Conservation (phyloP, 2,329 filamentous ascomycete genomes). For the Teratosphaeria epicoccoides region DNA sequence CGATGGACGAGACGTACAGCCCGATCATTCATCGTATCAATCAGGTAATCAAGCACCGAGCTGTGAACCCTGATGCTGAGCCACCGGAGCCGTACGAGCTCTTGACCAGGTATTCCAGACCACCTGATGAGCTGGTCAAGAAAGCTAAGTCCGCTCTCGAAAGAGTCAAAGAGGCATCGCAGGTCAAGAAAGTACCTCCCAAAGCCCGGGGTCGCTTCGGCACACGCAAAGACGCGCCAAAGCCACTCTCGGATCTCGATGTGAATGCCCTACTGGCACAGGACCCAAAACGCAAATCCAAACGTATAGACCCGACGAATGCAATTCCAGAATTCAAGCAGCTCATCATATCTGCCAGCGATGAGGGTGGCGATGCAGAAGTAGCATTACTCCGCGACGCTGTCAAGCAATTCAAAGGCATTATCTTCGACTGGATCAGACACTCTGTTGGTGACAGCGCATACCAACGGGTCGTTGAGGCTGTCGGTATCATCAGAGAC, state of each 20-base stretch:
- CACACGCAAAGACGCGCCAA: conserved; percentile 51
- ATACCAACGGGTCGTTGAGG: conserved; percentile 66
- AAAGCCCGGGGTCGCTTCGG: conserved; percentile 46
- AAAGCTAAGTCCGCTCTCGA: conserved; percentile 50
- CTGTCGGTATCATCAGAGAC: conserved; percentile 65
- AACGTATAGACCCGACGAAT: conserved; percentile 56
- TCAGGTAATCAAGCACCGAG: conserved; percentile 72
- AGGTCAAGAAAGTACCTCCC: conserved; percentile 60
- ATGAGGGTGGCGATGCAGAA: conserved; percentile 43
- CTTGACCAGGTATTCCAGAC: conserved; percentile 61
- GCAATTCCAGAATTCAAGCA: conserved; percentile 87
- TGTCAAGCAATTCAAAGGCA: conserved; percentile 60
- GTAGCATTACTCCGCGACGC: conserved; percentile 41
- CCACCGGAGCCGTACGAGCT: conserved; percentile 52
- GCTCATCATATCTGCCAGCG: conserved; percentile 50
- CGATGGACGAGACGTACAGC: conserved; percentile 72
- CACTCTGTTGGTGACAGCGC: conserved; percentile 64
- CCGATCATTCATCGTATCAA: conserved; percentile 82
- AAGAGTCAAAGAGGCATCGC: conserved; percentile 55
- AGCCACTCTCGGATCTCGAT: conserved; percentile 83
- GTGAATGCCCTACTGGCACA: conserved; percentile 67
- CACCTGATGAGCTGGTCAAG: conserved; percentile 55
- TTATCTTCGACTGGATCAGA: conserved; percentile 58
- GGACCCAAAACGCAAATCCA: conserved; percentile 34
- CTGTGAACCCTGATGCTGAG: conserved; percentile 58